A percentile compares a stretch with the other conserved stretches of the same genome.
Conservation (phyloP, 371 early-diverging fungal species). For the Mucor lusitanicus region DNA sequence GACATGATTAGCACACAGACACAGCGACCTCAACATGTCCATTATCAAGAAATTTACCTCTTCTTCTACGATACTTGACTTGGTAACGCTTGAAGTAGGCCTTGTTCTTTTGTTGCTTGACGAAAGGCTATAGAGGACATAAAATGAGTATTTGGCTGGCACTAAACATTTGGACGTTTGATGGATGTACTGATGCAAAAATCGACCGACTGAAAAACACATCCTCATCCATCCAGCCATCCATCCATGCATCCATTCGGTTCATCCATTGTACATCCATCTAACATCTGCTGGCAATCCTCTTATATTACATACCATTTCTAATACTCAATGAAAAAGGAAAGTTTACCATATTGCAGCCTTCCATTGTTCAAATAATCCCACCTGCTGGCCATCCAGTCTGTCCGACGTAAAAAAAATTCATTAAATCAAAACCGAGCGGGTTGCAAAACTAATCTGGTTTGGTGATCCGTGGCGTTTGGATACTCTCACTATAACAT, state of each 20-base stretch:
- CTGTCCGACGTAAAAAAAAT: background rate
- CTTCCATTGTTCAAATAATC: background rate
- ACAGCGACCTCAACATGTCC: background rate
- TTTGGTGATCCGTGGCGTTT: no score
- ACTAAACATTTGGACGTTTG: background rate
- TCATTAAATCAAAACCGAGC: no score
- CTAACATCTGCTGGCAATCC: background rate
- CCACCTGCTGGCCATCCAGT: background rate
- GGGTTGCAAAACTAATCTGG: no score
- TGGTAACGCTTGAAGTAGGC: constrained; percentile 99
- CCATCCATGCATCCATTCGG: background rate
- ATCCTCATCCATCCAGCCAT: constrained; percentile 5
- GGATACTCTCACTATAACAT: no score
- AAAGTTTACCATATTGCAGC: background rate
- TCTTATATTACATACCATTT: background rate
- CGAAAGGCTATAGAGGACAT: constrained; percentile 37
- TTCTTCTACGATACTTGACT: no score
- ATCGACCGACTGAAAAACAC: background rate
- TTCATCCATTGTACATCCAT: constrained; percentile 1
- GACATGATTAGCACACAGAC: background rate
- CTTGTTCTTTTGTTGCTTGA: constrained; percentile 55
- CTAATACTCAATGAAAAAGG: constrained; percentile 12
- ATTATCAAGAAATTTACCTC: constrained; percentile 71
- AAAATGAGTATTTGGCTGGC: background rate
- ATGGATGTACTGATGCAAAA: background rate